Conservation (phyloP, 441 rosid genomes). For the Gossypium gossypioides region DNA sequence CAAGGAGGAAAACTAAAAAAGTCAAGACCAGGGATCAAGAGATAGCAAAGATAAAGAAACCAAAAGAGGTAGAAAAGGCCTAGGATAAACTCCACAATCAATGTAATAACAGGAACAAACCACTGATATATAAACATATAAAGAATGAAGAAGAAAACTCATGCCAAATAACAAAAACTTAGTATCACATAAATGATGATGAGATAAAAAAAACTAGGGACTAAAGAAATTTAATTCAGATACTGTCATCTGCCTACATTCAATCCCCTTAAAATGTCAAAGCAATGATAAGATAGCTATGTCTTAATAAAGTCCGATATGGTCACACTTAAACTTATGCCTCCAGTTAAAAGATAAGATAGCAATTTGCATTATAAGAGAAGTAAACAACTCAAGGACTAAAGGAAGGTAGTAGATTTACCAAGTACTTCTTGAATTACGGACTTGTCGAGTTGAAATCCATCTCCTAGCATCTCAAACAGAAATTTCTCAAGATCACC, state of each 20-base stretch:
- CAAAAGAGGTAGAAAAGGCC: not conserved
- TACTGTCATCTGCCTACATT: not conserved
- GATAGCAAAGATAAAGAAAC: not conserved
- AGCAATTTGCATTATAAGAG: not conserved
- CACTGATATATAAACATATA: not conserved
- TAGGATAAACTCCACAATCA: not conserved
- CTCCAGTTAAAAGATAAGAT: not conserved
- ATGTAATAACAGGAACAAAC: not conserved
- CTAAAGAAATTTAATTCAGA: not conserved
- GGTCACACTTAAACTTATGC: not conserved
- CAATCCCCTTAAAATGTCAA: not conserved
- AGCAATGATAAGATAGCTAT: not conserved
- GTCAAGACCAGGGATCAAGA: not conserved
- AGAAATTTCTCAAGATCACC: slow-evolving; percentile 42
- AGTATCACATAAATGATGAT: not conserved
- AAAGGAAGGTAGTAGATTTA: slow-evolving; percentile 22
- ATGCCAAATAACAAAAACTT: not conserved
- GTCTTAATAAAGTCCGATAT: not conserved
- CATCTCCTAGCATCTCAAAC: slow-evolving; percentile 45
- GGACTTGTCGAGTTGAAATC: slow-evolving; percentile 43
- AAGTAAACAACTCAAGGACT: slow-evolving; percentile 5
- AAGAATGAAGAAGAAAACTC: not conserved
- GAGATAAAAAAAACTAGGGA: not conserved
- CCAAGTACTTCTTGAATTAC: slow-evolving; percentile 45
- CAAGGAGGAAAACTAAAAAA: slow-evolving; percentile 4